Conservation (phyloP, 1,284 basidiomycete species). For the Moesziomyces sp. region DNA sequence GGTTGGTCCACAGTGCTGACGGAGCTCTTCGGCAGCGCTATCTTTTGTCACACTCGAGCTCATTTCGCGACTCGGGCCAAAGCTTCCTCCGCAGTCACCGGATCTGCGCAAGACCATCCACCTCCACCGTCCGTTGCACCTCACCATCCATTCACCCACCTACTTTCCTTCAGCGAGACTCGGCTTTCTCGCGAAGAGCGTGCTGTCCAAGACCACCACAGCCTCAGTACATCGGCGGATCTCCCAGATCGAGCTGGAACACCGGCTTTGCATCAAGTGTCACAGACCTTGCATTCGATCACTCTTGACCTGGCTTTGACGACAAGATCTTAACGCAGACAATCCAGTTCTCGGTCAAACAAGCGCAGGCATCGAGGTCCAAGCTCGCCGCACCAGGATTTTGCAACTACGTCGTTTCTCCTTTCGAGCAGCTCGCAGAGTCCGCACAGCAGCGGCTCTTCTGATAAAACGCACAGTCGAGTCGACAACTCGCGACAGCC, state of each 20-base stretch:
- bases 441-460: conserved; percentile 14
- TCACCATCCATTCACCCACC: not conserved
- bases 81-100: conserved; percentile 19
- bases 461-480: not conserved
- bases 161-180: not conserved
- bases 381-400: not conserved
- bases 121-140: conserved; percentile 6
- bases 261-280: no score
- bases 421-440: conserved; percentile 8
- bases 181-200: not conserved
- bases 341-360: not conserved
- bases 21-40: conserved; percentile 23
- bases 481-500: conserved; percentile 8
- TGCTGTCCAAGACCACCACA: not conserved
- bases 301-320: not conserved
- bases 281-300: not conserved
- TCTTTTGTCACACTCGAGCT: not conserved
- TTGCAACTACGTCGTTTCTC: conserved; percentile 27
- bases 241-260: not conserved
- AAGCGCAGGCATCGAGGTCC: not conserved
- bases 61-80: conserved; percentile 10
- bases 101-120: not conserved
- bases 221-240: not conserved
- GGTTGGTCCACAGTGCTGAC: not conserved
- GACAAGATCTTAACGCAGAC: not conserved